These are phyloP conservation scores for Pyrenula aspistea DNA, from an alignment of 495 filamentous ascomycete species.

Conservation along the genomic window DNA sequence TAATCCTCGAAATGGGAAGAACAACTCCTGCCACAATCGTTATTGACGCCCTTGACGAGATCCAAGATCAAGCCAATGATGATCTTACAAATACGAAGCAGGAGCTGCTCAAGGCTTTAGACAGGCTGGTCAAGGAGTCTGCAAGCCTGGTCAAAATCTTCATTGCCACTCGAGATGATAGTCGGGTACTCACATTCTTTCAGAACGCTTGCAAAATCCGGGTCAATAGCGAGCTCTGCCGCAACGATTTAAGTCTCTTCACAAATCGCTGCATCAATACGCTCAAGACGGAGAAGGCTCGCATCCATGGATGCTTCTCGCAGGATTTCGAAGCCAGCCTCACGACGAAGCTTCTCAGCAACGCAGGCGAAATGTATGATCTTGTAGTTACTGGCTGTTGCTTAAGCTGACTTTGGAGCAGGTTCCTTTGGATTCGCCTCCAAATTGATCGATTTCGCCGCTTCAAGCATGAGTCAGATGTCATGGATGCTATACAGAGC, in stretches of 20 bases:
- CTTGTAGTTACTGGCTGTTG: neutral
- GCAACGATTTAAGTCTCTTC: slow-evolving; percentile 12
- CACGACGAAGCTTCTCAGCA: slow-evolving; percentile 5
- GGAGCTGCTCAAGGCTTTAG: slow-evolving; percentile 19
- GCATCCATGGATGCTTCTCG: slow-evolving; percentile 17
- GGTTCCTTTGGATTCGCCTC: slow-evolving; percentile 19
- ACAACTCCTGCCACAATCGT: slow-evolving; percentile 17
- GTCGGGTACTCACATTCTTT: slow-evolving; percentile 14
- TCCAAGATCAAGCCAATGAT: slow-evolving; percentile 7
- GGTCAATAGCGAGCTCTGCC: slow-evolving; percentile 12
- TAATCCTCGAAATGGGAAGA: neutral
- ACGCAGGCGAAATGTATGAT: slow-evolving; percentile 10
- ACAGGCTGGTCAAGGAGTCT: slow-evolving; percentile 13
- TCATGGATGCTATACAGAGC: neutral
- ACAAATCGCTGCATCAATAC: slow-evolving; percentile 10
- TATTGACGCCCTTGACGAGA: slow-evolving; percentile 37
- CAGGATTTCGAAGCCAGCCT: slow-evolving; percentile 8
- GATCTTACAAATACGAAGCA: slow-evolving; percentile 8
- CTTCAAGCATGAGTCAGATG: neutral
- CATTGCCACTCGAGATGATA: slow-evolving; percentile 22
- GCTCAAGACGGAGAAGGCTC: slow-evolving; percentile 3
- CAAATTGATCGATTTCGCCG: slow-evolving; percentile 11
- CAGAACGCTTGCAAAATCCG: slow-evolving; percentile 12
- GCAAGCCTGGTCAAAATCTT: slow-evolving; percentile 21
- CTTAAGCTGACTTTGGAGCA: slow-evolving; percentile 2